Evolutionary conservation across 345 rosid genomes (phyloP).

Genomic region (Gynandropsis gynandra): DNA sequence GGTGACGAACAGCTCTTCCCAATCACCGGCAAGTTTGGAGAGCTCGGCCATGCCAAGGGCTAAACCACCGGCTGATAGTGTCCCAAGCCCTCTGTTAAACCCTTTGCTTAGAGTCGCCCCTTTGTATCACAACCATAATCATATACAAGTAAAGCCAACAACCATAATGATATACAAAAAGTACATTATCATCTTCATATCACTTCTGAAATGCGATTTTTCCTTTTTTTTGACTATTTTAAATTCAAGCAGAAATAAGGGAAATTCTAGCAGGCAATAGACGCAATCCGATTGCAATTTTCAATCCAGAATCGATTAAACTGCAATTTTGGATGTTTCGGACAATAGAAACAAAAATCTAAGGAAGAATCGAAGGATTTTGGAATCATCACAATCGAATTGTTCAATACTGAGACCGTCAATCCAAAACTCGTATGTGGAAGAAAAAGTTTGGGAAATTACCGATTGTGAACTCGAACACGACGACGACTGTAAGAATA

Average conservation of each 20-base stretch:
- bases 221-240: not conserved
- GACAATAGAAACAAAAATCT: too few relatives aligned
- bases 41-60: conserved; percentile 81
- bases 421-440: too few relatives aligned
- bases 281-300: too few relatives aligned
- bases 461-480: conserved; percentile 95
- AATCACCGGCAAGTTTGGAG: conserved; percentile 54
- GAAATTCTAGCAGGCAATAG: too few relatives aligned
- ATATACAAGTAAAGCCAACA: not conserved
- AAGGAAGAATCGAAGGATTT: not conserved
- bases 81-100: conserved; percentile 78
- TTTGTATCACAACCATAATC: conserved; percentile 22
- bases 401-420: too few relatives aligned
- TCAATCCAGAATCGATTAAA: too few relatives aligned
- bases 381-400: not conserved
- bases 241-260: not conserved
- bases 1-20: conserved; percentile 60
- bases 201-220: too few relatives aligned
- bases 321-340: too few relatives aligned
- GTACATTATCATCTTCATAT: too few relatives aligned
- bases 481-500: conserved; percentile 82
- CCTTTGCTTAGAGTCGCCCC: conserved; percentile 98
- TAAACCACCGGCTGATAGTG: conserved; percentile 91
- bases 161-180: too few relatives aligned
- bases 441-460: conserved; percentile 8